phyloP scores from a whole-genome alignment of 306 rosid genomes.

The Prunus campanulata region DNA sequence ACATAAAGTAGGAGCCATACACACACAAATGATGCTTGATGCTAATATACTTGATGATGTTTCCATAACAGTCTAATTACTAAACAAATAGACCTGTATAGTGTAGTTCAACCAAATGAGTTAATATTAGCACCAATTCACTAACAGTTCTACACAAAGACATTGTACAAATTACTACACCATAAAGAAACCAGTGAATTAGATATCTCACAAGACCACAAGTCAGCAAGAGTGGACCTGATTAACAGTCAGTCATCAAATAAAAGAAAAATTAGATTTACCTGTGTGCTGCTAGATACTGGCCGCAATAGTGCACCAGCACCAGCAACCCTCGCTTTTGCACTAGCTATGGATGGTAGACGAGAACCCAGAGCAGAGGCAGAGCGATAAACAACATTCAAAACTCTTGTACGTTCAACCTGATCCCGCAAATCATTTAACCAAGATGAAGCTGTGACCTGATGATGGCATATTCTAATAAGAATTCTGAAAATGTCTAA shows the following conservation, averaged over 20 bases:
- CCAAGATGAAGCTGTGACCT: constrained; percentile 97
- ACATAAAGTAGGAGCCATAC: not conserved
- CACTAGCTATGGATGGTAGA: constrained; percentile 85
- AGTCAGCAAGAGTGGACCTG: not conserved
- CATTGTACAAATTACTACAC: not conserved
- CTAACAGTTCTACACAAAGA: not conserved
- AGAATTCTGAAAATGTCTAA: not conserved
- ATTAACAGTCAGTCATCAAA: not conserved
- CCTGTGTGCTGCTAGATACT: constrained; percentile 93
- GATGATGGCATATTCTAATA: constrained; percentile 20
- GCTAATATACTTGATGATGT: not conserved
- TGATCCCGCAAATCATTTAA: constrained; percentile 89
- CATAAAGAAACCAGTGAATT: not conserved
- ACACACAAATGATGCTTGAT: not conserved
- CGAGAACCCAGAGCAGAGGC: constrained; percentile 93
- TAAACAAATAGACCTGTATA: not conserved
- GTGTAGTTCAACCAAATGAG: constrained; percentile 4
- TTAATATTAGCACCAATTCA: constrained; percentile 1
- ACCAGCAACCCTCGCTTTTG: constrained; percentile 85
- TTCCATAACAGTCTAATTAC: not conserved
- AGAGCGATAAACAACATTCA: constrained; percentile 88
- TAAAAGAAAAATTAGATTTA: constrained; percentile 23
- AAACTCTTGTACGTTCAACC: constrained; percentile 81
- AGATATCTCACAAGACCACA: not conserved
- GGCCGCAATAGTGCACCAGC: constrained; percentile 88